phyloP scores from a whole-genome alignment of 768 basidiomycete genomes.

The Russula abietina region DNA sequence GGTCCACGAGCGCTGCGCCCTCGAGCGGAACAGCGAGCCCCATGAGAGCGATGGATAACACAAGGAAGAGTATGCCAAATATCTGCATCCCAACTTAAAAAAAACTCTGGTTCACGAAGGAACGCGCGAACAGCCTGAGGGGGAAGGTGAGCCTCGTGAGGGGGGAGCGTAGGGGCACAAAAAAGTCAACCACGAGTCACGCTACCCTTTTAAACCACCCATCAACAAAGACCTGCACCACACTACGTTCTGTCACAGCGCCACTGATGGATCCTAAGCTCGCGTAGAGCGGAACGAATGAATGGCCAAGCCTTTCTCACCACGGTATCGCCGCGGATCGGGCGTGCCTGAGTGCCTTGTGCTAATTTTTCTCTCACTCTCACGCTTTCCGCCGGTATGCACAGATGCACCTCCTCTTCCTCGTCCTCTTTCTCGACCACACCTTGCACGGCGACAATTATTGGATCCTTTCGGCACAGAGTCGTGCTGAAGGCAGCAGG shows the following conservation, averaged over 20 bases:
- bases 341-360: not conserved
- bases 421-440: not conserved
- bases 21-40: not conserved
- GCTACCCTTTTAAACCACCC: not conserved
- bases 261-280: not conserved
- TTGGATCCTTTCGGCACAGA: not conserved
- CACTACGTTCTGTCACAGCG: not conserved
- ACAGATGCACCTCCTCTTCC: not conserved
- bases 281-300: not conserved
- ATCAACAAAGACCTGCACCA: not conserved
- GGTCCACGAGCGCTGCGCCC: not conserved
- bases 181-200: not conserved
- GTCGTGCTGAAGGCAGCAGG: not conserved
- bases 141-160: too few species aligned
- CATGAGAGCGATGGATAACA: not conserved
- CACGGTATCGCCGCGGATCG: too few species aligned
- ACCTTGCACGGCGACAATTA: not conserved
- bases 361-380: not conserved
- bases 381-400: too few species aligned
- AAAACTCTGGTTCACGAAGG: not conserved
- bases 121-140: not conserved
- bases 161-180: not conserved
- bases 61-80: not conserved
- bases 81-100: slow-evolving; percentile 4
- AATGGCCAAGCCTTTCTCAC: not conserved